phyloP scores from a whole-genome alignment of 2,329 filamentous ascomycete genomes.

The Aschersonia sp. region DNA sequence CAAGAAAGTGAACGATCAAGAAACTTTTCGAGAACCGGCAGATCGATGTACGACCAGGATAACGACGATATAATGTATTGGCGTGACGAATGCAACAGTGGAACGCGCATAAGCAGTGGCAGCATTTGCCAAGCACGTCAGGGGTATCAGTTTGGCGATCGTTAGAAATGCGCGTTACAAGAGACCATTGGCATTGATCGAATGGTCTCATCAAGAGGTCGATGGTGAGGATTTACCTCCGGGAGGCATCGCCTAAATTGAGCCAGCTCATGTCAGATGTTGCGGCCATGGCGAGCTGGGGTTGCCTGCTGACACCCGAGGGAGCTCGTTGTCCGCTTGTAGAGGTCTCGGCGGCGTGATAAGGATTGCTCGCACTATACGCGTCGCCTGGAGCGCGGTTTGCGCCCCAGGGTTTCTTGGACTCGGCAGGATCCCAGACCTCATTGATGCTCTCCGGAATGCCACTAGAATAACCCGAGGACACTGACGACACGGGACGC shows the following conservation, averaged over 20 bases:
- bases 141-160: too few species aligned
- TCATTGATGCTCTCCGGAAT: constrained; percentile 49
- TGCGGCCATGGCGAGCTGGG: constrained; percentile 33
- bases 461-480: constrained; percentile 46
- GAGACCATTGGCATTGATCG: neutral
- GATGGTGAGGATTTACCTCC: constrained; percentile 3
- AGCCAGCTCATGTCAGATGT: constrained; percentile 67
- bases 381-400: constrained; percentile 36
- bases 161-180: too few species aligned
- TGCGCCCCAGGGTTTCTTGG: constrained; percentile 31
- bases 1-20: too few species aligned
- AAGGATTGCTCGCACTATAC: constrained; percentile 25
- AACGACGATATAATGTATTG: too few species aligned
- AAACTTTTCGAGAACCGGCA: too few species aligned
- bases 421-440: constrained; percentile 33
- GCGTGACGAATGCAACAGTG: too few species aligned
- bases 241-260: constrained; percentile 43
- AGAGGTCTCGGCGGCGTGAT: constrained; percentile 10
- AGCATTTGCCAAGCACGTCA: too few species aligned
- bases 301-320: constrained; percentile 28
- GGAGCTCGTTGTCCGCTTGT: constrained; percentile 6
- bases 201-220: neutral
- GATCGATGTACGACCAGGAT: too few species aligned
- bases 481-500: constrained; percentile 34
- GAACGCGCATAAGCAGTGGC: too few species aligned